Conservation (phyloP, 306 rosid genomes). For the Trifolium subterraneum region DNA sequence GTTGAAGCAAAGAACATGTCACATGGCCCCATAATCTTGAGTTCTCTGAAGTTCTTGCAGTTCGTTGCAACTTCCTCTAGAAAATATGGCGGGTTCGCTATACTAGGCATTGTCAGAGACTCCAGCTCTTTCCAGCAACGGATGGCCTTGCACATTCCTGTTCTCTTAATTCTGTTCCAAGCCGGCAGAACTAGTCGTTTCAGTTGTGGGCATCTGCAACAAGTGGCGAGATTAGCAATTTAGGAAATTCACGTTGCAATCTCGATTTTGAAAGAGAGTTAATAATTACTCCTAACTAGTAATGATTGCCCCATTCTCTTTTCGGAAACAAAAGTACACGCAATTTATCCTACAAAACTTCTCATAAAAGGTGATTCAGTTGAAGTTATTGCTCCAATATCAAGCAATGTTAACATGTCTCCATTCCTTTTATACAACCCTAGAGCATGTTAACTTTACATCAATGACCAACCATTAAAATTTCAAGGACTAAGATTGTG, state of each 20-base stretch:
- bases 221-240: constrained; percentile 21
- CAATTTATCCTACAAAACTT: neutral
- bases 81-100: constrained; percentile 69
- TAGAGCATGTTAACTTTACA: neutral
- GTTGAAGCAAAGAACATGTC: constrained; percentile 58
- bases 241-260: constrained; percentile 7
- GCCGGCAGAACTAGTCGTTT: constrained; percentile 78
- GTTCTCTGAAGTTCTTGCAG: constrained; percentile 70
- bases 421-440: neutral
- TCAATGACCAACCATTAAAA: neutral
- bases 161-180: constrained; percentile 80
- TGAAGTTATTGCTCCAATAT: neutral
- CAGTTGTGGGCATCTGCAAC: constrained; percentile 63
- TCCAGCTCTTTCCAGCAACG: constrained; percentile 70
- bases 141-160: constrained; percentile 81
- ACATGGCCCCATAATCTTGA: constrained; percentile 88
- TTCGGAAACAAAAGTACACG: neutral
- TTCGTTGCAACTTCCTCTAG: constrained; percentile 64
- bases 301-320: neutral
- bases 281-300: neutral
- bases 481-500: too few species aligned
- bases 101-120: constrained; percentile 80
- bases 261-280: constrained; percentile 24
- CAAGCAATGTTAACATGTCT: constrained; percentile 3
- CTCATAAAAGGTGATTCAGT: neutral